Evolutionary conservation across 306 rosid genomes (phyloP).

Genomic region (Malus sylvestris): DNA sequence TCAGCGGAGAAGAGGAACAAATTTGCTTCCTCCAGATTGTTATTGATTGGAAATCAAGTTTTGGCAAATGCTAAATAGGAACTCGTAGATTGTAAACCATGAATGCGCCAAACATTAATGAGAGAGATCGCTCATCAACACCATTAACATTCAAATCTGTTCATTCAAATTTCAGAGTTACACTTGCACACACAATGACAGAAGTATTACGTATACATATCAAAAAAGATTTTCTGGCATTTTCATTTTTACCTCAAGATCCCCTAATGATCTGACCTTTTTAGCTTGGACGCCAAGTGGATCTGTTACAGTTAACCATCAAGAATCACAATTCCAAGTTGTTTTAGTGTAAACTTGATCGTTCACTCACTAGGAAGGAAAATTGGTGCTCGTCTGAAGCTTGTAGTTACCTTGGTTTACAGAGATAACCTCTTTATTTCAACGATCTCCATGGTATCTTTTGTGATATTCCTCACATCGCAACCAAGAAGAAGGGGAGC

Average conservation of each 20-base stretch:
- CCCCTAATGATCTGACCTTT: constrained; percentile 88
- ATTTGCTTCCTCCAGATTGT: not conserved
- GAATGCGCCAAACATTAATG: not conserved
- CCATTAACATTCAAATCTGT: constrained; percentile 44
- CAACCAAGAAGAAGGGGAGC: constrained; percentile 99
- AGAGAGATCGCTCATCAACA: not conserved
- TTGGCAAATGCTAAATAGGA: not conserved
- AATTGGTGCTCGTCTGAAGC: not conserved
- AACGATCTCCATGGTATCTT: constrained; percentile 60
- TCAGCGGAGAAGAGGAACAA: not conserved
- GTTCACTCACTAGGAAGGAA: not conserved
- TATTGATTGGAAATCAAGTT: not conserved
- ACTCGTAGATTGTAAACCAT: not conserved
- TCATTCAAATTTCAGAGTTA: not conserved
- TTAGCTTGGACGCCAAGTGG: constrained; percentile 76
- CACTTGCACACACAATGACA: not conserved
- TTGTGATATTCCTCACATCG: constrained; percentile 66
- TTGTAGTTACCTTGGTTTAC: constrained; percentile 59
- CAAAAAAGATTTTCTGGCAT: not conserved
- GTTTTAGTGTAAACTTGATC: not conserved
- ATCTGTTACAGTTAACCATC: constrained; percentile 35
- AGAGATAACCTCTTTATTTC: constrained; percentile 71
- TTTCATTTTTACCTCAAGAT: constrained; percentile 48
- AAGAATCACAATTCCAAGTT: not conserved
- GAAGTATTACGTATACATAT: not conserved